These are phyloP conservation scores for Pythium scleroteichum DNA, from an alignment of 352 stramenopile genomes.

Conservation along the genomic window DNA sequence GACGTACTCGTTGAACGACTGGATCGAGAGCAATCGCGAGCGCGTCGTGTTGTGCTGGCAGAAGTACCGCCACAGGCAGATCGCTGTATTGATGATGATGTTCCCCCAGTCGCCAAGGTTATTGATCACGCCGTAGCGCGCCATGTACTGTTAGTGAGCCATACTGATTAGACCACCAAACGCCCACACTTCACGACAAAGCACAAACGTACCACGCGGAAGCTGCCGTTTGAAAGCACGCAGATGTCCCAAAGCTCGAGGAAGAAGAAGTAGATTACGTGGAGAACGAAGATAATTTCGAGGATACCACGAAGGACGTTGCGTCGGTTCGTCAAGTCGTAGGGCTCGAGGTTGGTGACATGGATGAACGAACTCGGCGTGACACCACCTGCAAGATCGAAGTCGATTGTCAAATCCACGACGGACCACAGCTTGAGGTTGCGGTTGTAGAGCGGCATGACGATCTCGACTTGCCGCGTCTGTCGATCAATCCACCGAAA, in stretches of 20 bases:
- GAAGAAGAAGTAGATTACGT: conserved; percentile 63
- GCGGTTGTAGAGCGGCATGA: conserved; percentile 61
- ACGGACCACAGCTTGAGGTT: conserved; percentile 68
- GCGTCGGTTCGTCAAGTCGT: conserved; percentile 51
- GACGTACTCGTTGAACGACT: conserved; percentile 64
- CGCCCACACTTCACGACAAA: neutral
- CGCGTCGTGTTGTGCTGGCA: conserved; percentile 44
- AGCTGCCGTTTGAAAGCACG: conserved; percentile 54
- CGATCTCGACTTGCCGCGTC: conserved; percentile 56
- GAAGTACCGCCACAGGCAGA: conserved; percentile 61
- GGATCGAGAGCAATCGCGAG: conserved; percentile 42
- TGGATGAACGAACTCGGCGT: conserved; percentile 44
- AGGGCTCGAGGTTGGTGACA: conserved; percentile 65
- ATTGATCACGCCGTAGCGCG: conserved; percentile 62
- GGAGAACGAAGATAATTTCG: conserved; percentile 45
- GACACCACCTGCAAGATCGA: conserved; percentile 62
- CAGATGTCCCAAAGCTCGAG: conserved; percentile 68
- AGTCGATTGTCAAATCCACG: conserved; percentile 52
- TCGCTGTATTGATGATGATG: conserved; percentile 52
- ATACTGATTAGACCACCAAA: neutral
- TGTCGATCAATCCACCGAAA: conserved; percentile 62
- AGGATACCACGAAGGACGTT: conserved; percentile 50
- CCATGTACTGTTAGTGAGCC: conserved; percentile 42
- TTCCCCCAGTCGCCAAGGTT: conserved; percentile 72
- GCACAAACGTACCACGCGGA: conserved; percentile 38